Evolutionary conservation across 1,284 basidiomycete genomes (phyloP).

Genomic region (Cutaneotrichosporon spelunceum): DNA sequence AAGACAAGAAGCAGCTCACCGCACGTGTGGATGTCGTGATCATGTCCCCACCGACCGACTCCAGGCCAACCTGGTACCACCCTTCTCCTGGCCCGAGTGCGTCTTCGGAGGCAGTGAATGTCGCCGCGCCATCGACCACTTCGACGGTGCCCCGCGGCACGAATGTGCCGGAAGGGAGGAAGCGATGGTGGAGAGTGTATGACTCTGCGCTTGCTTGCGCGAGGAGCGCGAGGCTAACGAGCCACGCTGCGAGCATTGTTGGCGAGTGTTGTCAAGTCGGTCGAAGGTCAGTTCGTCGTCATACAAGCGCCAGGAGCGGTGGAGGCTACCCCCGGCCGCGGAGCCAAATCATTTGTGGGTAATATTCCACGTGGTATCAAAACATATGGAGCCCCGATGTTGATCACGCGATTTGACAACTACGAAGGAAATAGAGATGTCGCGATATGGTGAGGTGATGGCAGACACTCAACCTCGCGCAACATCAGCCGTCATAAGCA

Average conservation of each 20-base stretch:
- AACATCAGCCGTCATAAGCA: neutral
- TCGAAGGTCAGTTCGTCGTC: neutral
- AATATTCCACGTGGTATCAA: neutral
- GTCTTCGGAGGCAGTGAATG: neutral
- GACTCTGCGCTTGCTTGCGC: slow-evolving; percentile 10
- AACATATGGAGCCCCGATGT: slow-evolving; percentile 1
- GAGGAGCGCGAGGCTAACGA: slow-evolving; percentile 15
- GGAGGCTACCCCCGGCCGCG: neutral
- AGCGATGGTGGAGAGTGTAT: slow-evolving; percentile 26
- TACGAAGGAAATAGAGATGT: neutral
- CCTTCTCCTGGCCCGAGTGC: neutral
- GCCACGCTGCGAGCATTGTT: slow-evolving; percentile 16
- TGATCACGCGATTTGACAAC: slow-evolving; percentile 2
- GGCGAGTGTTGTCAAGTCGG: neutral
- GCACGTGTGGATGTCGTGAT: slow-evolving; percentile 19
- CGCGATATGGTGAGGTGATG: slow-evolving; percentile 2
- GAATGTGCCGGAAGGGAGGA: slow-evolving; percentile 10
- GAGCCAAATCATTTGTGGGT: neutral
- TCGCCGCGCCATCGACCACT: slow-evolving; percentile 7
- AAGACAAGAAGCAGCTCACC: slow-evolving; percentile 19
- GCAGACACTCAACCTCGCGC: neutral
- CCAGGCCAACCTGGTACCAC: slow-evolving; percentile 28
- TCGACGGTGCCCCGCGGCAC: slow-evolving; percentile 17
- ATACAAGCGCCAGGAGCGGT: neutral
- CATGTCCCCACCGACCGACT: slow-evolving; percentile 11